Conservation (phyloP, 371 early-diverging fungal genomes). For the Umbelopsis sp. region DNA sequence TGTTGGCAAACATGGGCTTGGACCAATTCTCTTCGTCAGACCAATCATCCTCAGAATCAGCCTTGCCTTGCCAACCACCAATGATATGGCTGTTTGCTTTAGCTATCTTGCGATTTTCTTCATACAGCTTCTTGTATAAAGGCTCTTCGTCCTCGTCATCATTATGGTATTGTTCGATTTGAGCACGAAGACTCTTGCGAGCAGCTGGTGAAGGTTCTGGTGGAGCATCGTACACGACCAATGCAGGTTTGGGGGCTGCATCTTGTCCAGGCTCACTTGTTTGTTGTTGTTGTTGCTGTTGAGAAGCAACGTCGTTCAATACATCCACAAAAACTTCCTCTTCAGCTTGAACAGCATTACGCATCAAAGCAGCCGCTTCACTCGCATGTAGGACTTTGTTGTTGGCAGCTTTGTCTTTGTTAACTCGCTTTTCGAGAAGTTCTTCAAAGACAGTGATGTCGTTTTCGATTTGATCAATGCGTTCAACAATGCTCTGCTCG, state of each 20-base stretch:
- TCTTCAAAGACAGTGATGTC: slow-evolving; percentile 52
- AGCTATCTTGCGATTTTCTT: slow-evolving; percentile 63
- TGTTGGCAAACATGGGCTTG: slow-evolving; percentile 38
- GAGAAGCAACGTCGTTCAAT: slow-evolving; percentile 21
- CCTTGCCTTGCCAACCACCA: slow-evolving; percentile 42
- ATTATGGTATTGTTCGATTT: slow-evolving; percentile 43
- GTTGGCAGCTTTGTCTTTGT: neutral
- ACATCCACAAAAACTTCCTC: slow-evolving; percentile 16
- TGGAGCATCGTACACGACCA: slow-evolving; percentile 24
- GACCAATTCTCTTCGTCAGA: slow-evolving; percentile 45
- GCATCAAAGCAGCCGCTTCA: slow-evolving; percentile 8
- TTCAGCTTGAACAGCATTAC: slow-evolving; percentile 16
- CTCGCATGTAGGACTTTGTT: slow-evolving; percentile 7
- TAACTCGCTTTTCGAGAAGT: slow-evolving; percentile 35
- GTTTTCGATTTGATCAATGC: slow-evolving; percentile 55
- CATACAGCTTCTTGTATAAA: slow-evolving; percentile 54
- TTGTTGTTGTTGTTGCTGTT: slow-evolving; percentile 22
- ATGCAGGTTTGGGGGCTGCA: slow-evolving; percentile 26
- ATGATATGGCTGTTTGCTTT: slow-evolving; percentile 49
- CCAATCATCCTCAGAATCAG: slow-evolving; percentile 39
- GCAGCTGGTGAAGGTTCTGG: slow-evolving; percentile 24
- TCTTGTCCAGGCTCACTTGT: slow-evolving; percentile 31
- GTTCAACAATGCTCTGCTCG: slow-evolving; percentile 54
- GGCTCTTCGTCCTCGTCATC: slow-evolving; percentile 49
- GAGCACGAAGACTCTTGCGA: slow-evolving; percentile 27